phyloP scores from a whole-genome alignment of 2,329 filamentous ascomycete genomes.

The Lecanosticta acicola region DNA sequence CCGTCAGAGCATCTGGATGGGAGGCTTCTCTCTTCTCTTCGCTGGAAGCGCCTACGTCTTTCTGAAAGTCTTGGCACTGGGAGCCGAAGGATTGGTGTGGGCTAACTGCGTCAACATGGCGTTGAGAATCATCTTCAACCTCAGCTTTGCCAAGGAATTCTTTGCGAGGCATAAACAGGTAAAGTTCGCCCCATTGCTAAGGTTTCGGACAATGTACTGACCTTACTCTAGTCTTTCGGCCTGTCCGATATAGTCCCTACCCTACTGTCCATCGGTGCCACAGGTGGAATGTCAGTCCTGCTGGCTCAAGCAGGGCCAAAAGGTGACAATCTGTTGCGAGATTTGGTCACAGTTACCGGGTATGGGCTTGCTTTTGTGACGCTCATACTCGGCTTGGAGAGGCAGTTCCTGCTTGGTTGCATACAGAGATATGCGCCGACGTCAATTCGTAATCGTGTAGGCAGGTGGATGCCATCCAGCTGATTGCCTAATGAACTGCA shows the following conservation, averaged over 20 bases:
- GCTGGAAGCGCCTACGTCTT: conserved; percentile 68
- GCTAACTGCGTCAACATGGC: conserved; percentile 90
- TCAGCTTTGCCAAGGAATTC: conserved; percentile 62
- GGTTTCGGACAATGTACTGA: background rate
- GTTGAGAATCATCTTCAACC: conserved; percentile 77
- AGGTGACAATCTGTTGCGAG: background rate
- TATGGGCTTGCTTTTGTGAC: background rate
- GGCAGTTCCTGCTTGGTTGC: background rate
- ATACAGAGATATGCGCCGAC: background rate
- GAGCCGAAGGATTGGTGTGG: conserved; percentile 73
- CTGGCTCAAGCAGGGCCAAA: background rate
- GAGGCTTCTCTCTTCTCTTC: conserved; percentile 70
- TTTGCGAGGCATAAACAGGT: conserved; percentile 46
- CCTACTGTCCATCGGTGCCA: background rate
- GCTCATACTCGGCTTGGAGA: background rate
- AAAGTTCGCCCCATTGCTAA: conserved; percentile 2
- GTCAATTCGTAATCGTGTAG: background rate
- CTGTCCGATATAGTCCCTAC: background rate
- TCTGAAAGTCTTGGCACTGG: conserved; percentile 62
- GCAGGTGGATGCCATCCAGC: background rate
- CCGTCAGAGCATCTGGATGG: conserved; percentile 77
- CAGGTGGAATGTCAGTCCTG: background rate
- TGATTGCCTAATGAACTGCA: background rate
- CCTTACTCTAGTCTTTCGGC: background rate
- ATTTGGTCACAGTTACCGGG: background rate